These are phyloP conservation scores for Monosporascus sp. DNA, from an alignment of 2,329 filamentous ascomycete species.

Conservation along the genomic window DNA sequence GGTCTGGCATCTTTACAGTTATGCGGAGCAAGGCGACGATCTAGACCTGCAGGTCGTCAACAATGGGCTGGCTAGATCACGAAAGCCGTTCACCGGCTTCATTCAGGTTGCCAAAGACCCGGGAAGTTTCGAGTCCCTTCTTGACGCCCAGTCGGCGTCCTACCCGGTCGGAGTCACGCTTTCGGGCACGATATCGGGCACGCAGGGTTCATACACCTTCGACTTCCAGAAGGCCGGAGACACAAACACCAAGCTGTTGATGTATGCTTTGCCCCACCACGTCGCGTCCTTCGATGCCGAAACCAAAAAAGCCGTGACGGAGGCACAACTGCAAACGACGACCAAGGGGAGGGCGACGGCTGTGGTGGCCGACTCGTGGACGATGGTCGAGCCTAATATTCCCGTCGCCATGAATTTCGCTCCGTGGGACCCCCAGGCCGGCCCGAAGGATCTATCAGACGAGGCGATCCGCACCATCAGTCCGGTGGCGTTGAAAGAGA, in stretches of 20 bases:
- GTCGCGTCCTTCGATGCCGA: conserved; percentile 63
- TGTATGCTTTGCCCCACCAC: conserved; percentile 89
- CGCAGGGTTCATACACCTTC: conserved; percentile 66
- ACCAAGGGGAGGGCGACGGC: conserved; percentile 79
- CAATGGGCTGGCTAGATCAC: conserved; percentile 59
- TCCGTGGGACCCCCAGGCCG: conserved; percentile 62
- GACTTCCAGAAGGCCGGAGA: conserved; percentile 67
- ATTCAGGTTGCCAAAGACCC: conserved; percentile 82
- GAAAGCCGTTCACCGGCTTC: conserved; percentile 64
- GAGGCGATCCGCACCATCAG: conserved; percentile 55
- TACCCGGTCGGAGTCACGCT: conserved; percentile 64
- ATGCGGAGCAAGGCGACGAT: conserved; percentile 49
- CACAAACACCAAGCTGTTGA: conserved; percentile 56
- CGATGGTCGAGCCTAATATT: conserved; percentile 67
- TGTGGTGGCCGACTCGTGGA: conserved; percentile 69
- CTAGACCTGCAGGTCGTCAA: conserved; percentile 65
- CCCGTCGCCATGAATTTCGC: conserved; percentile 70
- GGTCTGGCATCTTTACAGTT: conserved; percentile 77
- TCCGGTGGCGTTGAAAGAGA: conserved; percentile 62
- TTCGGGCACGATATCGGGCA: conserved; percentile 54
- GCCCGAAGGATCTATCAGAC: conserved; percentile 42
- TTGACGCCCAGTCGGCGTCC: conserved; percentile 70
- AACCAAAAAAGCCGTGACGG: conserved; percentile 45
- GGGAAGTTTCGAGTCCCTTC: conserved; percentile 56
- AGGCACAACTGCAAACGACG: conserved; percentile 65